Conservation (phyloP, 2,329 filamentous ascomycete species). For the Tolypocladium endophyticum region DNA sequence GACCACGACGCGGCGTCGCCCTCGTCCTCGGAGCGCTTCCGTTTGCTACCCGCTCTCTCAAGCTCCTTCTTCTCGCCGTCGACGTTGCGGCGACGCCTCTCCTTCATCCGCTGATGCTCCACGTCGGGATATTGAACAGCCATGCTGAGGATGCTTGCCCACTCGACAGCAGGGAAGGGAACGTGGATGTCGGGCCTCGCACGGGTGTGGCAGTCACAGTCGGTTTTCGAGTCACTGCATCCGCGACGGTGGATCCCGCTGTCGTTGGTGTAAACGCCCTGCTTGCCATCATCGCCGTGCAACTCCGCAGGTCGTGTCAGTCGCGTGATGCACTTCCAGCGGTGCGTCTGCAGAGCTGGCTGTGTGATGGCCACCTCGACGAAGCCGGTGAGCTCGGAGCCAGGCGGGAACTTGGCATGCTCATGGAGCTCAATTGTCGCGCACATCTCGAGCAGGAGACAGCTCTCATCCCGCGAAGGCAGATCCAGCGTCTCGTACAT, state of each 20-base stretch:
- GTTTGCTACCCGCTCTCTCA: slow-evolving; percentile 24
- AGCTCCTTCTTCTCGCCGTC: slow-evolving; percentile 24
- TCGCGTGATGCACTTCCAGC: slow-evolving; percentile 50
- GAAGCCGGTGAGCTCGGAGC: slow-evolving; percentile 49
- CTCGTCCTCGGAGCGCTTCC: slow-evolving; percentile 29
- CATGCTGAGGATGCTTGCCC: slow-evolving; percentile 47
- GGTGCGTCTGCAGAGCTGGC: slow-evolving; percentile 40
- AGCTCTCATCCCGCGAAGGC: slow-evolving; percentile 36
- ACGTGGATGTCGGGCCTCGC: slow-evolving; percentile 40
- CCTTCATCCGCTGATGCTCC: slow-evolving; percentile 26
- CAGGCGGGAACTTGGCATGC: slow-evolving; percentile 43
- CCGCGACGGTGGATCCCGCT: slow-evolving; percentile 41
- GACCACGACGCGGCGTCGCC: slow-evolving; percentile 29
- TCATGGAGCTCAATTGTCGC: slow-evolving; percentile 49
- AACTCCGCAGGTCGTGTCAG: slow-evolving; percentile 48
- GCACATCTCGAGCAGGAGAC: slow-evolving; percentile 52
- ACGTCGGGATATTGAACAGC: slow-evolving; percentile 41
- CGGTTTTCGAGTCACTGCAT: slow-evolving; percentile 35
- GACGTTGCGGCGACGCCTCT: slow-evolving; percentile 22
- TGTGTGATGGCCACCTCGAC: slow-evolving; percentile 49
- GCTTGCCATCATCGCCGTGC: slow-evolving; percentile 30
- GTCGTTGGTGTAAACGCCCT: slow-evolving; percentile 37
- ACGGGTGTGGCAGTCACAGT: slow-evolving; percentile 40
- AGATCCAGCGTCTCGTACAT: slow-evolving; percentile 42
- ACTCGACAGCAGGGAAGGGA: slow-evolving; percentile 47